These are phyloP conservation scores for Liriodendron chinense DNA, from an alignment of 164 flowering plant species.

Conservation along the genomic window DNA sequence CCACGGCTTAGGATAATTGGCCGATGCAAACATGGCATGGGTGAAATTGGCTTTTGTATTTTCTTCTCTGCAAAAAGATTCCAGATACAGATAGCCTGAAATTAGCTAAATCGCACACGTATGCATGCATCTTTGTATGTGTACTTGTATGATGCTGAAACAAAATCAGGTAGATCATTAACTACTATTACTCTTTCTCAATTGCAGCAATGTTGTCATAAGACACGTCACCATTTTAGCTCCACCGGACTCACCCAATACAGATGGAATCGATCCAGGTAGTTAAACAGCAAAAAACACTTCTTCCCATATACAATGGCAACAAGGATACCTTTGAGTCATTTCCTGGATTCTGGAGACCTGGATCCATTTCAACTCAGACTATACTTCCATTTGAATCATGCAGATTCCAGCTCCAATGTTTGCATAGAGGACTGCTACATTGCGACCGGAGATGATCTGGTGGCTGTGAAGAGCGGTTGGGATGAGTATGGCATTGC, in stretches of 20 bases:
- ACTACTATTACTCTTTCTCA: conserved; percentile 1
- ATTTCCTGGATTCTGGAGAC: background rate
- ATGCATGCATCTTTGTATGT: background rate
- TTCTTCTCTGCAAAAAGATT: too few species aligned
- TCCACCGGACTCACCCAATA: conserved; percentile 87
- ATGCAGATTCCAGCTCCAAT: conserved; percentile 81
- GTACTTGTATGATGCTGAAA: background rate
- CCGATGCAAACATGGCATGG: too few species aligned
- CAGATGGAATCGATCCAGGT: conserved; percentile 99
- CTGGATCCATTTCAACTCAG: background rate
- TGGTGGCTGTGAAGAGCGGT: conserved; percentile 94
- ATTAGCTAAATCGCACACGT: background rate
- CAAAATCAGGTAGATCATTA: background rate
- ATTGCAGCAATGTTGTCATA: conserved; percentile 79
- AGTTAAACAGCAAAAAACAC: background rate
- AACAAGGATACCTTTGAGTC: background rate
- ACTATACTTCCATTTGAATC: background rate
- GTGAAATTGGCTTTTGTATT: too few species aligned
- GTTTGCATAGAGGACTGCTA: conserved; percentile 96
- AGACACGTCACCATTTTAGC: conserved; percentile 85
- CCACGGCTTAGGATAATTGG: too few species aligned
- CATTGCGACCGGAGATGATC: conserved; percentile 86
- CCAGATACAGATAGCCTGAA: too few species aligned
- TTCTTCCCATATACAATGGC: background rate
- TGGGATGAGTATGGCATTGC: conserved; percentile 97